phyloP scores from a whole-genome alignment of 2,329 filamentous ascomycete species.

The Cladophialophora immunda region DNA sequence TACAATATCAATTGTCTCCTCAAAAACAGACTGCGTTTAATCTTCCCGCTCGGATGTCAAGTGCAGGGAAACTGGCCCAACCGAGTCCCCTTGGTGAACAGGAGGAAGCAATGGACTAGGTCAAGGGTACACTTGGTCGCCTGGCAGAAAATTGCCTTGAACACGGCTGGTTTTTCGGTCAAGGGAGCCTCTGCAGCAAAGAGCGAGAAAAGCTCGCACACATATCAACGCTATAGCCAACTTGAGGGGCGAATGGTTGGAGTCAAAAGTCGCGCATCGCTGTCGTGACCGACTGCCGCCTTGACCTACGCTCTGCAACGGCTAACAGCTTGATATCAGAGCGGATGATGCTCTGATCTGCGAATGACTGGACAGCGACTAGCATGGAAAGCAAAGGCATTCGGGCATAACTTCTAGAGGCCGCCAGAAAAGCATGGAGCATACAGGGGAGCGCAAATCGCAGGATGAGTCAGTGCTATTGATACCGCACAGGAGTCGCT shows the following conservation, averaged over 20 bases:
- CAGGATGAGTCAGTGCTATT: slow-evolving; percentile 18
- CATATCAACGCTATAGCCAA: not conserved
- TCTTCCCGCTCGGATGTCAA: not conserved
- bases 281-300: not conserved
- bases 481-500: not conserved
- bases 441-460: not conserved
- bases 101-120: not conserved
- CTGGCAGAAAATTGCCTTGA: not conserved
- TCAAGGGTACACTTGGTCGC: not conserved
- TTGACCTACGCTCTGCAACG: not conserved
- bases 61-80: not conserved
- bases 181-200: not conserved
- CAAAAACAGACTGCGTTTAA: not conserved
- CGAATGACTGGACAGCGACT: not conserved
- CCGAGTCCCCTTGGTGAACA: not conserved
- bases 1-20: not conserved
- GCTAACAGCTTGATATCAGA: not conserved
- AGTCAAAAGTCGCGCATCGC: not conserved
- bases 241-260: not conserved
- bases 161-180: not conserved
- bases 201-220: not conserved
- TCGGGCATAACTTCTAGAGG: not conserved
- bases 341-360: not conserved
- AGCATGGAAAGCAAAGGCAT: not conserved
- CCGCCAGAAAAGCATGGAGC: not conserved